These are phyloP conservation scores for Styphnolobium japonicum DNA, from an alignment of 306 rosid genomes.

Conservation along the genomic window DNA sequence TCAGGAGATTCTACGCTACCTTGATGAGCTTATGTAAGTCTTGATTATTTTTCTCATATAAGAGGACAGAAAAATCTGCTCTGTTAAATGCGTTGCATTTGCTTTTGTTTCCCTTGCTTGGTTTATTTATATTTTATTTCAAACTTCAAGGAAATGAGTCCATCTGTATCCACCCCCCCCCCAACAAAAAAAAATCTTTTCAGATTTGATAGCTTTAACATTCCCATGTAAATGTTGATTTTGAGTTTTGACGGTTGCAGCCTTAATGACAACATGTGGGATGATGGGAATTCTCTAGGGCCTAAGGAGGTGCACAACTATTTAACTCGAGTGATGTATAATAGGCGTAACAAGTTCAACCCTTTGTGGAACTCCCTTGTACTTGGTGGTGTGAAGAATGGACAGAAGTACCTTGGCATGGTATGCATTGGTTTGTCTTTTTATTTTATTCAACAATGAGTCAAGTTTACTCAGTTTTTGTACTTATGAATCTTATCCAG, in stretches of 20 bases:
- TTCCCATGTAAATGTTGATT: background rate
- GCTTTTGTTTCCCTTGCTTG: background rate
- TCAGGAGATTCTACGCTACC: constrained; percentile 74
- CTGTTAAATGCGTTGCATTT: background rate
- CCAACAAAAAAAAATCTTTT: background rate
- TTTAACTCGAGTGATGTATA: constrained; percentile 46
- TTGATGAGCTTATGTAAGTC: constrained; percentile 92
- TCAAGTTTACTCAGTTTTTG: constrained; percentile 6
- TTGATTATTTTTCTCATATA: too few relatives aligned
- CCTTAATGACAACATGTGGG: constrained; percentile 81
- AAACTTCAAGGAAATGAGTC: background rate
- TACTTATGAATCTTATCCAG: constrained; percentile 36
- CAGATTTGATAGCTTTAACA: background rate
- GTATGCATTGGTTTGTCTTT: constrained; percentile 38
- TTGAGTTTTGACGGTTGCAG: constrained; percentile 44
- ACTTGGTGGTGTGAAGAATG: constrained; percentile 46
- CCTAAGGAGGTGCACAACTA: constrained; percentile 54
- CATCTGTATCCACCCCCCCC: background rate
- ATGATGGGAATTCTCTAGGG: constrained; percentile 49
- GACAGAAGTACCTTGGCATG: constrained; percentile 55
- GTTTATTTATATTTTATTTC: background rate
- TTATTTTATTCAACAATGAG: background rate
- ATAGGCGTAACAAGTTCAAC: constrained; percentile 50
- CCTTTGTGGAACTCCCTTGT: constrained; percentile 51
- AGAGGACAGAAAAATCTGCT: background rate